Percentiles rank a stretch among this genome's conserved stretches.
These are phyloP conservation scores for Amoeboaphelidium occidentale DNA, from an alignment of 371 early-diverging fungal genomes.

Conservation along the genomic window DNA sequence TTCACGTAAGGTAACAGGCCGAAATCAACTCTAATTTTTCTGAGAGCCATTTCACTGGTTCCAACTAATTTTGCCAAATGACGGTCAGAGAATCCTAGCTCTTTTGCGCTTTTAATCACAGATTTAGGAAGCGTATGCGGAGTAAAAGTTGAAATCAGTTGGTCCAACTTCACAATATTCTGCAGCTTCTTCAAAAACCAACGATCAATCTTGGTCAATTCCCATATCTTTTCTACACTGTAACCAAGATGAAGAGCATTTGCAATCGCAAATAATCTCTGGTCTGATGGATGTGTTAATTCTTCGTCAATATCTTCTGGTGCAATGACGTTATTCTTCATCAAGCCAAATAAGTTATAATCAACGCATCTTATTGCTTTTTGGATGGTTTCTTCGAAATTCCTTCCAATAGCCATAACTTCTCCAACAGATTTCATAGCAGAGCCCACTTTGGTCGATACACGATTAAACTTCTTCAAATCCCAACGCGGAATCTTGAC, in stretches of 20 bases:
- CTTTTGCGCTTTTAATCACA: constrained; percentile 38
- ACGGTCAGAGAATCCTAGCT: constrained; percentile 58
- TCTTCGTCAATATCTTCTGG: constrained; percentile 13
- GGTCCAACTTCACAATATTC: constrained; percentile 43
- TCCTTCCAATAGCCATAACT: constrained; percentile 85
- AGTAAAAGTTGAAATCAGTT: constrained; percentile 11
- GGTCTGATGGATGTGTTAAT: constrained; percentile 55
- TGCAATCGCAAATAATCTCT: constrained; percentile 64
- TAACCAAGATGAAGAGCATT: constrained; percentile 54
- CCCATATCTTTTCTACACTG: constrained; percentile 53
- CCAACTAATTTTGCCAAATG: constrained; percentile 44
- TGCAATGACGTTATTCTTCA: constrained; percentile 22
- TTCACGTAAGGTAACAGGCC: constrained; percentile 66
- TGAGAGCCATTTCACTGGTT: constrained; percentile 21
- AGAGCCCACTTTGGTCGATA: constrained; percentile 55
- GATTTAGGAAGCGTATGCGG: constrained; percentile 7
- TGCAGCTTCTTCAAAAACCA: constrained; percentile 82
- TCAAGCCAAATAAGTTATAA: constrained; percentile 50
- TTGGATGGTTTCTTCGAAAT: constrained; percentile 83
- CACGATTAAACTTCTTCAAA: constrained; percentile 73
- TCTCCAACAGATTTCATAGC: constrained; percentile 91
- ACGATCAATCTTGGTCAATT: constrained; percentile 72
- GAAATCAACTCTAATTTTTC: constrained; percentile 26
- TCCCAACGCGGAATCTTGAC: constrained; percentile 95
- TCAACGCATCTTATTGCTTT: constrained; percentile 89